These are phyloP conservation scores for Penicillium cataractarum DNA, from an alignment of 495 filamentous ascomycete species.

Conservation along the genomic window DNA sequence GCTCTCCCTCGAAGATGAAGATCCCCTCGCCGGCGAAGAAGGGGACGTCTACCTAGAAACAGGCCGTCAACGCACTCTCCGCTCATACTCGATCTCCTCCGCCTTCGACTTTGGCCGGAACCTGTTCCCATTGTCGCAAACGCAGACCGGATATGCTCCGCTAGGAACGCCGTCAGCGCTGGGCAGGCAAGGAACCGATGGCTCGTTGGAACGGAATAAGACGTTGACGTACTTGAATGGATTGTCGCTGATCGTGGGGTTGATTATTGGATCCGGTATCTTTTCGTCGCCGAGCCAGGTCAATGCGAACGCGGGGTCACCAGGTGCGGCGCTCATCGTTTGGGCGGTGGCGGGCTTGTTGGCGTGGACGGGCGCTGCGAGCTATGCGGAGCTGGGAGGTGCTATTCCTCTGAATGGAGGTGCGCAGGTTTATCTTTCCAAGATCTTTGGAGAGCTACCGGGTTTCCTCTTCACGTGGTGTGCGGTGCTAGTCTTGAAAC, in stretches of 20 bases:
- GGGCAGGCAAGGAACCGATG: constrained; percentile 52
- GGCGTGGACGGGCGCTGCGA: constrained; percentile 95
- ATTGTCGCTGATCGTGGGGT: constrained; percentile 81
- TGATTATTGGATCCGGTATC: constrained; percentile 97
- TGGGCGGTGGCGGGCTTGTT: constrained; percentile 89
- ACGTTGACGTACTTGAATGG: constrained; percentile 94
- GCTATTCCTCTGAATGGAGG: constrained; percentile 96
- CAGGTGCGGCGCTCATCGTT: constrained; percentile 84
- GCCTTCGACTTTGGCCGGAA: constrained; percentile 92
- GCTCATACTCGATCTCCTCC: constrained; percentile 87
- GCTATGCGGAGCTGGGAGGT: constrained; percentile 93
- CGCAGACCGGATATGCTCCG: constrained; percentile 78
- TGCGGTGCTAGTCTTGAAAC: constrained; percentile 91
- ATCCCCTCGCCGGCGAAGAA: constrained; percentile 69
- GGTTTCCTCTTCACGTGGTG: constrained; percentile 97
- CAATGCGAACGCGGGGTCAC: constrained; percentile 88
- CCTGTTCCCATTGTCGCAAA: constrained; percentile 89
- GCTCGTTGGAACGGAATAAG: constrained; percentile 88
- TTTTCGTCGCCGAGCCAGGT: constrained; percentile 96
- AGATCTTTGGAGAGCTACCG: constrained; percentile 91
- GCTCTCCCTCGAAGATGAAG: constrained; percentile 84
- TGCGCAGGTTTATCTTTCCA: constrained; percentile 87
- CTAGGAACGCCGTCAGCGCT: constrained; percentile 69
- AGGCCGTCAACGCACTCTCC: constrained; percentile 54
- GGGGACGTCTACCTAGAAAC: constrained; percentile 45